Evolutionary conservation across 2,329 filamentous ascomycete species (phyloP), one percentile per base, ranked within the genome.

Genomic region (Colletotrichum tropicale): DNA sequence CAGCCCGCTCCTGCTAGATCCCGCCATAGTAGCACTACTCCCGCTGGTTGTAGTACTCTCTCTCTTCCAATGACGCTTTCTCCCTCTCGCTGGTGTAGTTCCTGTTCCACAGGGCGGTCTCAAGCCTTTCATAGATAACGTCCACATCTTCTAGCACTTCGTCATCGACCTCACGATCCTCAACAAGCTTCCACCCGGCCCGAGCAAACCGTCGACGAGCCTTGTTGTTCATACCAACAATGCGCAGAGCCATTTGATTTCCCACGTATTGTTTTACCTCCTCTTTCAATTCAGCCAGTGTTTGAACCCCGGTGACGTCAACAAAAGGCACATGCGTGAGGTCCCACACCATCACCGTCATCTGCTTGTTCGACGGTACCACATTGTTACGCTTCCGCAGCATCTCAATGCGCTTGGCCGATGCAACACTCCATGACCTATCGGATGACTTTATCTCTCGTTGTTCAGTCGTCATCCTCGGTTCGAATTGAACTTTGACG

Each of bases 361-460:
- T 86, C 0, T 85, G 85, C 1, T 85, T 83, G 2, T 83, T 77
- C 0, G 77, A 75, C 78, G 81, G 71, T 81, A 81, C 74, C 36
- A 88, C 83, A 8, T 82, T 81, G 34, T 83, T 84, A 15, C 81
- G 71, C 30, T 82, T 84, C 4, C 90, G 86, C 1, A 91, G 84
- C 21, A 85, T 85, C 0, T 81, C 81, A 0, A 91, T 84, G 13
- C 87, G 86, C 36, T 87, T 87, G 78, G 88, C 86, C 3, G 85
- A 86, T 0, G 87, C 86, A 0, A 91, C 89, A 32, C 88, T 91
- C 90, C 90, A 92, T 74, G 85, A 90, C 5, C 89, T 85, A 30
- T 88, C 86, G 0, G 80, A 80, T 83, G 81, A 1, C 82, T 80
- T 8, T 83, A 81, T 62, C 83, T 81, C 75, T 86, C 85, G 5